Evolutionary conservation across 371 early-diverging fungal species (phyloP), one percentile per base, ranked within the genome.

Genomic region (Mucor sp.): DNA sequence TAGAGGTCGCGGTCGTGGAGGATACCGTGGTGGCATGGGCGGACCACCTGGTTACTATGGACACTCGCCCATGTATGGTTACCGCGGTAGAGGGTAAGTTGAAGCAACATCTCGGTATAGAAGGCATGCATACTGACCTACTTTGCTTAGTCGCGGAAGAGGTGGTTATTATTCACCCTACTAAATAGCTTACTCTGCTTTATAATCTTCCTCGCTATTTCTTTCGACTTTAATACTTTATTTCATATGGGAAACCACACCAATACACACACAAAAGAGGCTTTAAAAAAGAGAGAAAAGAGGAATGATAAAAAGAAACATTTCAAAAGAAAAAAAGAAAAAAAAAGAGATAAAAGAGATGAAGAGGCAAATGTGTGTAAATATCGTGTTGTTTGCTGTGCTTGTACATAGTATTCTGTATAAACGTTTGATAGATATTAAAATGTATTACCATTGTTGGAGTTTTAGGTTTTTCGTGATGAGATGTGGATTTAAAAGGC

Each of bases 101-200:
- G 43, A 37, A 37, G 15, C 2, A 39, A 5, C 11, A 25, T 25
- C 25, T 50, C 12, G 28, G 17, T 30, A 8, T 61, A 11, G 7
- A 60, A 15, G 6, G 30, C 11, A 19, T 47, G 28, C 21, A 50
- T 35, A 8, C 19, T 63, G 23, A 48, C 11, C 6, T 47, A n/a
- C 28, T 15, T 56, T 68, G 65, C 2, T 77, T 68, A 32, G 63
- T 25, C 85, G 90, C 60, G 87, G 85, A 60, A 85, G 90, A 69
- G 85, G 91, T 33, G 87, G 83, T 25, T 88, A 80, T 64, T 89
- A 82, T 72, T 74, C 87, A 30, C 91, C 91, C 14, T 91, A 91
- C 71, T 91, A 85, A 65, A 60, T 17, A 28, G 30, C 56, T 64
- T 37, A 37, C 44, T 6, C 60, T 55, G 56, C 30, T 57, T 65